phyloP scores from a whole-genome alignment of 2,329 filamentous ascomycete genomes.

The Aspergillus tubingensis region DNA sequence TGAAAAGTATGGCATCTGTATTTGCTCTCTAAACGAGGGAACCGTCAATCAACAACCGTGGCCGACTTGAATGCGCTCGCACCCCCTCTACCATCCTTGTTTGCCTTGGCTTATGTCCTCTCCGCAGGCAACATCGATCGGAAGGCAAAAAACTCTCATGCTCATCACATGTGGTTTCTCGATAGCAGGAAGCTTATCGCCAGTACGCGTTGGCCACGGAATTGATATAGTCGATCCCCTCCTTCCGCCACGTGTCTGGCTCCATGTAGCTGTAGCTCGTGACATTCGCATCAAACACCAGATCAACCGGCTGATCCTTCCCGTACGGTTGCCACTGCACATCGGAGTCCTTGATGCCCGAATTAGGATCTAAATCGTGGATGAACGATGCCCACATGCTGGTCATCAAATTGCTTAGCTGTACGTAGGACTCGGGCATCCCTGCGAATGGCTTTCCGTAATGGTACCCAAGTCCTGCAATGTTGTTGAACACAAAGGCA shows the following conservation, averaged over 20 bases:
- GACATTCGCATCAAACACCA: slow-evolving; percentile 54
- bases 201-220: slow-evolving; percentile 27
- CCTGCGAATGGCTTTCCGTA: slow-evolving; percentile 39
- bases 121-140: not conserved
- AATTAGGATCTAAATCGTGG: slow-evolving; percentile 49
- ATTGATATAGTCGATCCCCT: slow-evolving; percentile 36
- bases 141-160: not conserved
- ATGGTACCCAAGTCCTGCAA: slow-evolving; percentile 50
- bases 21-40: not conserved
- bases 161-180: not conserved
- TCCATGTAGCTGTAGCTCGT: slow-evolving; percentile 47
- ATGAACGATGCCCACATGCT: slow-evolving; percentile 57
- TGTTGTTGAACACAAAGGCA: slow-evolving; percentile 58
- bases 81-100: not conserved
- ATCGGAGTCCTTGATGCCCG: slow-evolving; percentile 22
- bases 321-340: slow-evolving; percentile 51
- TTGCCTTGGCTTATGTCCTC: not conserved
- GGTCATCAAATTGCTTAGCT: slow-evolving; percentile 52
- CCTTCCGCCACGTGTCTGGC: slow-evolving; percentile 48
- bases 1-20: not conserved
- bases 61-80: not conserved
- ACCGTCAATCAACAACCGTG: not conserved
- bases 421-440: slow-evolving; percentile 45
- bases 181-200: slow-evolving; percentile 17
- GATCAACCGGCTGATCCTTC: slow-evolving; percentile 44